Conservation (phyloP, 768 basidiomycete species). For the Tricholoma sp. region DNA sequence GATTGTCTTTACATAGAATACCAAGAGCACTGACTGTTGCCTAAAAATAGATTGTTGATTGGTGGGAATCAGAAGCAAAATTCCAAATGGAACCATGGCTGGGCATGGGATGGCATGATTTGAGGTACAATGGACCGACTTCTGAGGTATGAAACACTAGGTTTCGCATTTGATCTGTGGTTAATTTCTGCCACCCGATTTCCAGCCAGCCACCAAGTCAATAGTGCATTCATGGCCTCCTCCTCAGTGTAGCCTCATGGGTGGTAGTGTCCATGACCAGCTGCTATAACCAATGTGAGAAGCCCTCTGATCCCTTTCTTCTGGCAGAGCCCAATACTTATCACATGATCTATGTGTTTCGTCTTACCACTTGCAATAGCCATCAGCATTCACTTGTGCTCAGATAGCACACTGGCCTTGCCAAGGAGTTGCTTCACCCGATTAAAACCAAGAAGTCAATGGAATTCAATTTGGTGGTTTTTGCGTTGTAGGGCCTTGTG, state of each 20-base stretch:
- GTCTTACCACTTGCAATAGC: slow-evolving; percentile 18
- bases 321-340: slow-evolving; percentile 6
- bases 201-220: neutral
- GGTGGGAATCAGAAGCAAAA: neutral
- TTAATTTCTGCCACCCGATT: neutral
- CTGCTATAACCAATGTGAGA: neutral
- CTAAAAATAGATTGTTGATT: neutral
- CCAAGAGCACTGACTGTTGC: neutral
- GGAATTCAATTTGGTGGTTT: slow-evolving; percentile 5
- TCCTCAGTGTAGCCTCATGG: too few species aligned
- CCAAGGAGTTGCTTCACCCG: slow-evolving; percentile 10
- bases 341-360: slow-evolving; percentile 11
- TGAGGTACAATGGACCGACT: neutral
- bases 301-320: slow-evolving; percentile 1
- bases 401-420: slow-evolving; percentile 7
- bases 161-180: too few species aligned
- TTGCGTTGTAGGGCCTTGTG: slow-evolving; percentile 2
- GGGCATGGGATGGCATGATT: neutral
- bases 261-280: too few species aligned
- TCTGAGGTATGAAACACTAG: too few species aligned
- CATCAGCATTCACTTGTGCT: slow-evolving; percentile 16
- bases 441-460: slow-evolving; percentile 11
- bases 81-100: slow-evolving; percentile 6
- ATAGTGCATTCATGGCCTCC: too few species aligned
- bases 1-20: neutral